These are phyloP conservation scores for Verticillium klebahnii DNA, from an alignment of 2,329 filamentous ascomycete species.

Conservation along the genomic window DNA sequence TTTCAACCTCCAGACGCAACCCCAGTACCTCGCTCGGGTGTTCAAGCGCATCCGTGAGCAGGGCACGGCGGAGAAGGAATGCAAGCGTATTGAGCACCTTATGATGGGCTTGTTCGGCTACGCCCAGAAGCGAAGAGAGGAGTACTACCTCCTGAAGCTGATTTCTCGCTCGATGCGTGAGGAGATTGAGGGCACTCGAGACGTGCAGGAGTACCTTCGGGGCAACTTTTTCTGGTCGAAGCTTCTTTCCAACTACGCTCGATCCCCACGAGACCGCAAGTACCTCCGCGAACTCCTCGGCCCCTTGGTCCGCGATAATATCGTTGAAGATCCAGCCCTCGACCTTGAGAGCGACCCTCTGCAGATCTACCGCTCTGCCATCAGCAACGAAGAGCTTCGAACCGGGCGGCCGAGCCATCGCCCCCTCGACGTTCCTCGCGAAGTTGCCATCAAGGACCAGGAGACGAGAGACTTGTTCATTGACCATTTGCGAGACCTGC, in stretches of 20 bases:
- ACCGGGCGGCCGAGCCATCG: slow-evolving; percentile 81
- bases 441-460: slow-evolving; percentile 91
- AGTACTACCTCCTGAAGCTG: slow-evolving; percentile 92
- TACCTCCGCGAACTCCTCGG: slow-evolving; percentile 85
- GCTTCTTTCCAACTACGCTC: slow-evolving; percentile 79
- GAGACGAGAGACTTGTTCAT: slow-evolving; percentile 93
- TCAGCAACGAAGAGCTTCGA: slow-evolving; percentile 95
- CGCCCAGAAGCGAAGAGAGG: slow-evolving; percentile 91
- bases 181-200: slow-evolving; percentile 70
- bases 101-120: slow-evolving; percentile 98
- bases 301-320: slow-evolving; percentile 81
- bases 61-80: slow-evolving; percentile 84
- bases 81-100: slow-evolving; percentile 84
- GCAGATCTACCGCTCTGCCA: slow-evolving; percentile 91
- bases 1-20: slow-evolving; percentile 94
- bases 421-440: slow-evolving; percentile 78
- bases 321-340: slow-evolving; percentile 84
- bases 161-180: slow-evolving; percentile 79
- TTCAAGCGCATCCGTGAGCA: slow-evolving; percentile 82
- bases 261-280: slow-evolving; percentile 87
- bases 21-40: slow-evolving; percentile 85
- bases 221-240: slow-evolving; percentile 93
- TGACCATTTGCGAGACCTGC: slow-evolving; percentile 85
- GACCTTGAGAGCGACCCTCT: slow-evolving; percentile 96
- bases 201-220: slow-evolving; percentile 78